Evolutionary conservation across 306 rosid genomes (phyloP).

Genomic region (Lathyrus oleraceus): DNA sequence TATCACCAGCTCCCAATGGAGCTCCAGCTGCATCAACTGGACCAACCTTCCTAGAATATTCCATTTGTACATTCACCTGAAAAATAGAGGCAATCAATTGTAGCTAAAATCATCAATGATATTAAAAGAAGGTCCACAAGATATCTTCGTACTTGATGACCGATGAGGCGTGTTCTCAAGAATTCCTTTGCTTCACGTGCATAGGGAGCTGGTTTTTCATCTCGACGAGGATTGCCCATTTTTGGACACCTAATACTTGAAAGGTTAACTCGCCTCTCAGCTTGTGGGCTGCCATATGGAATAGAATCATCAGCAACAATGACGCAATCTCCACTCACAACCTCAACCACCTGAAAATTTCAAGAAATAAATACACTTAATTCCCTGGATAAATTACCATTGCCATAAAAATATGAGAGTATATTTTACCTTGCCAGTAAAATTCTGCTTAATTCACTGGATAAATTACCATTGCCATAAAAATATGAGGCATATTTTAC

Average conservation of each 20-base stretch:
- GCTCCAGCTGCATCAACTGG: slow-evolving; percentile 57
- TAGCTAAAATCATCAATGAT: slow-evolving; percentile 11
- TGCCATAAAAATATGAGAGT: slow-evolving; percentile 8
- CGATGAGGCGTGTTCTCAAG: slow-evolving; percentile 88
- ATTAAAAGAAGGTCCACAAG: slow-evolving; percentile 24
- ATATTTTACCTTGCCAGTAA: slow-evolving; percentile 82
- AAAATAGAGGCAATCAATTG: slow-evolving; percentile 27
- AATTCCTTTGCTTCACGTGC: slow-evolving; percentile 99
- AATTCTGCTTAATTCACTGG: slow-evolving; percentile 52
- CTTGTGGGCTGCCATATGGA: slow-evolving; percentile 85
- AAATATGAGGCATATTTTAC: slow-evolving; percentile 43
- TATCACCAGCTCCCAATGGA: slow-evolving; percentile 63
- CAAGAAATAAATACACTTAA: slow-evolving; percentile 23
- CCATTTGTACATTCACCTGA: slow-evolving; percentile 96
- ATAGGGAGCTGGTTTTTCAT: slow-evolving; percentile 96
- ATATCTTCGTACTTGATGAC: slow-evolving; percentile 68
- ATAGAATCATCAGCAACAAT: slow-evolving; percentile 93
- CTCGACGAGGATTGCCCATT: slow-evolving; percentile 96
- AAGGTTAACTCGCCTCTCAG: slow-evolving; percentile 94
- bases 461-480: neutral
- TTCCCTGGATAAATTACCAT: neutral
- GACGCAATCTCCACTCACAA: slow-evolving; percentile 94
- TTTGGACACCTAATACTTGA: slow-evolving; percentile 98
- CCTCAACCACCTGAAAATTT: slow-evolving; percentile 85
- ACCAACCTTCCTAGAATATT: slow-evolving; percentile 81